Conservation (phyloP, 805 yeast genomes). For the Saccharomyces cerevisiae region DNA sequence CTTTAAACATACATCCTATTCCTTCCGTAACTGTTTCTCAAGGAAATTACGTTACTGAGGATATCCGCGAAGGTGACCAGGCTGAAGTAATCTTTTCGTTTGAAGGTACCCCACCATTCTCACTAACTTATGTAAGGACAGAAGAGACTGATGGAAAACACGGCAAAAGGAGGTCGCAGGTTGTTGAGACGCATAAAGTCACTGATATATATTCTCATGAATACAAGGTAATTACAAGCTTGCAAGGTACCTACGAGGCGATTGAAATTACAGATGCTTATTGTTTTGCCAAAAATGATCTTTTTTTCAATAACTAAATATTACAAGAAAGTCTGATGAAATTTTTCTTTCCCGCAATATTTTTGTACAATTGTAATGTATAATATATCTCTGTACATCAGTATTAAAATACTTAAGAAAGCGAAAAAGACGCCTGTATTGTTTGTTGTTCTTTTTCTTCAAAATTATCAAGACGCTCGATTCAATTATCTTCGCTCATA, state of each 20-base stretch:
- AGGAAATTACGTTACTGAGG: constrained; percentile 68
- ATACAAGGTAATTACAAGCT: constrained; percentile 63
- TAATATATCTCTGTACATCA: neutral
- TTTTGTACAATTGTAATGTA: neutral
- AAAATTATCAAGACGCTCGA: neutral
- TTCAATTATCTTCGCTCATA: neutral
- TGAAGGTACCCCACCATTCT: constrained; percentile 85
- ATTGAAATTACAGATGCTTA: constrained; percentile 78
- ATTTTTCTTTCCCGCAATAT: neutral
- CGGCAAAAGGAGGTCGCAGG: constrained; percentile 43
- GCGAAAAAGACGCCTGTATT: neutral
- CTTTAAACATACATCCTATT: constrained; percentile 42
- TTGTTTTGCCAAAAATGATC: constrained; percentile 49
- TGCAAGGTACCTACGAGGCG: constrained; percentile 93
- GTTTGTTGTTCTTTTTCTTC: neutral
- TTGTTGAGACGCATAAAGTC: constrained; percentile 51
- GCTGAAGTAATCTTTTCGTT: constrained; percentile 79
- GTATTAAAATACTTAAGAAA: neutral
- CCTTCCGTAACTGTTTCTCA: constrained; percentile 78
- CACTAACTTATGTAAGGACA: constrained; percentile 74
- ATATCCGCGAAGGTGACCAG: constrained; percentile 90
- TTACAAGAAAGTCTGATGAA: neutral
- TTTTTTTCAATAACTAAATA: constrained; percentile 19
- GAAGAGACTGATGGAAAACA: constrained; percentile 36
- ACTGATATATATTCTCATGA: constrained; percentile 59